These are phyloP conservation scores for Crithidia sp. DNA, from an alignment of 208 protist genomes.

Conservation along the genomic window DNA sequence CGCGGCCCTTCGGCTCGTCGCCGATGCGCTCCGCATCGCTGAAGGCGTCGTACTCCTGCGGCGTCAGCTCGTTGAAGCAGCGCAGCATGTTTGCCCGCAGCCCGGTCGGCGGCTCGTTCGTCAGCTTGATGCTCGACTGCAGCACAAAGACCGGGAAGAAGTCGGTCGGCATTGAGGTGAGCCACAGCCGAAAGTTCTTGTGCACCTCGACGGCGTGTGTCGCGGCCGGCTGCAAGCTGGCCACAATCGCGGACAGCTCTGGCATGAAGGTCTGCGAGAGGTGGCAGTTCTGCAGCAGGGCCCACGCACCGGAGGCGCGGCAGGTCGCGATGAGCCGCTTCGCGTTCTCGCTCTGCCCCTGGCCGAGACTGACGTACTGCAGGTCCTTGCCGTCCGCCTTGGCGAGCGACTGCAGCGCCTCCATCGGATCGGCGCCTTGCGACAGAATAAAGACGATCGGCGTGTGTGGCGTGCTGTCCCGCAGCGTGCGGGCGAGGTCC, in stretches of 20 bases:
- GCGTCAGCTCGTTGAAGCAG: slow-evolving; percentile 90
- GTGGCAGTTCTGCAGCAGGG: slow-evolving; percentile 98
- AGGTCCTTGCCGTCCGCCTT: slow-evolving; percentile 68
- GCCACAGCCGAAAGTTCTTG: slow-evolving; percentile 96
- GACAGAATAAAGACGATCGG: slow-evolving; percentile 98
- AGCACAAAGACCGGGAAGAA: slow-evolving; percentile 98
- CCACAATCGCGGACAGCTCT: slow-evolving; percentile 93
- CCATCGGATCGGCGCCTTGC: slow-evolving; percentile 96
- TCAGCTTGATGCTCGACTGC: slow-evolving; percentile 98
- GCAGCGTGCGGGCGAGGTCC: slow-evolving; percentile 85
- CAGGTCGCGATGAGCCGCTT: slow-evolving; percentile 94
- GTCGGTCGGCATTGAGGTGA: slow-evolving; percentile 98
- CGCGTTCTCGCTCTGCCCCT: slow-evolving; percentile 97
- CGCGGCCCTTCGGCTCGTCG: slow-evolving; percentile 63
- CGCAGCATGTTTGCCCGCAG: slow-evolving; percentile 96
- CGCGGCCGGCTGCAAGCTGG: slow-evolving; percentile 58
- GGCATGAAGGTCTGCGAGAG: slow-evolving; percentile 97
- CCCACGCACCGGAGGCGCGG: slow-evolving; percentile 92
- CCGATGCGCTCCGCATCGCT: slow-evolving; percentile 54
- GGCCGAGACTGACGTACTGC: slow-evolving; percentile 96
- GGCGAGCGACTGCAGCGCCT: slow-evolving; percentile 93
- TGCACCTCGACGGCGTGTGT: slow-evolving; percentile 55
- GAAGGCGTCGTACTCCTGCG: slow-evolving; percentile 82
- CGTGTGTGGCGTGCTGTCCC: slow-evolving; percentile 84
- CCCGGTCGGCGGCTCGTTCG: slow-evolving; percentile 97